A percentile compares a stretch with the other conserved stretches of the same genome.
Conservation (phyloP, 805 yeast species). For the Teunomyces kruisii region DNA sequence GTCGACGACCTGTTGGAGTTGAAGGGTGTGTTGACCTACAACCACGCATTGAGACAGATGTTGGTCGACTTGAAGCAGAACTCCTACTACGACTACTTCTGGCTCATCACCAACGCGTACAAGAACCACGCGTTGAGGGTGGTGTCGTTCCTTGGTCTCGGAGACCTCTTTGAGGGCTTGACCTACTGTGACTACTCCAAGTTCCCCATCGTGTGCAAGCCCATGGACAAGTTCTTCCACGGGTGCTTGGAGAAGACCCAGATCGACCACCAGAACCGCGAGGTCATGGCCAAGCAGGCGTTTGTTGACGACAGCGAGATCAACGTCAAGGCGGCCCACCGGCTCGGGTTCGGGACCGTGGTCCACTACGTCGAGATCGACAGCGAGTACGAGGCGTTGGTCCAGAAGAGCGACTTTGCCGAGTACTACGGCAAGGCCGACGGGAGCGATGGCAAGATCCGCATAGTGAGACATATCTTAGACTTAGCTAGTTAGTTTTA, state of each 20-base stretch:
- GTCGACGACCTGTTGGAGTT: constrained; percentile 94
- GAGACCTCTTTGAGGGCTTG: constrained; percentile 92
- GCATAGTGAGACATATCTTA: constrained; percentile 55
- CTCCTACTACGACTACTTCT: constrained; percentile 64
- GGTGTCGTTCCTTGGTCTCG: constrained; percentile 75
- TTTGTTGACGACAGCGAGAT: constrained; percentile 87
- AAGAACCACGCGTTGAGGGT: constrained; percentile 86
- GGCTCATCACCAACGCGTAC: constrained; percentile 96
- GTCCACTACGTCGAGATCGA: constrained; percentile 75
- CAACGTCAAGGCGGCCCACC: constrained; percentile 72
- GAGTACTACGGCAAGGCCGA: constrained; percentile 37
- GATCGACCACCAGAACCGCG: constrained; percentile 33
- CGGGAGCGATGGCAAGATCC: constrained; percentile 33
- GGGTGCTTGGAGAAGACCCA: constrained; percentile 67
- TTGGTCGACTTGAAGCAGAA: constrained; percentile 42
- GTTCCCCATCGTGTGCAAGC: constrained; percentile 80
- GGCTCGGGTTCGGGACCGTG: constrained; percentile 69
- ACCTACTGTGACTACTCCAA: constrained; percentile 85
- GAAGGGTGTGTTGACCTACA: constrained; percentile 71
- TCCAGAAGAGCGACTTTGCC: constrained; percentile 25
- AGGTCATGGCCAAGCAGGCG: constrained; percentile 48
- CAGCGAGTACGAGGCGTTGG: constrained; percentile 44
- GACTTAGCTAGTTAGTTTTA: constrained; percentile 38
- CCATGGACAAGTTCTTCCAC: constrained; percentile 70
- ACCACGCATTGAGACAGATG: constrained; percentile 52